These are phyloP conservation scores for Lactarius quietus DNA, from an alignment of 768 basidiomycete genomes.

Conservation along the genomic window DNA sequence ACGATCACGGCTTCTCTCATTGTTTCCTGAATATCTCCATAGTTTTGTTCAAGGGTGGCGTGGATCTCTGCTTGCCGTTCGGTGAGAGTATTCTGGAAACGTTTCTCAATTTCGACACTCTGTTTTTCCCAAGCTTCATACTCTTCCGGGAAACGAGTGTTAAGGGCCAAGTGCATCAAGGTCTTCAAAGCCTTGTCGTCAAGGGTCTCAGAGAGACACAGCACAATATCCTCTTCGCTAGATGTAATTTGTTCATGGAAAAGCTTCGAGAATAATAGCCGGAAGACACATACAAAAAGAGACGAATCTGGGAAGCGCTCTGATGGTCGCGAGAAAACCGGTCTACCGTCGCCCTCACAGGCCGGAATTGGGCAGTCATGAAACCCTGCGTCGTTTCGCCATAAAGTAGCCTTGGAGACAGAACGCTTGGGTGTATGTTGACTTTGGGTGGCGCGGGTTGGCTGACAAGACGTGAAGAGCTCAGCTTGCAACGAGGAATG, in stretches of 20 bases:
- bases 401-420: not conserved
- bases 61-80: not conserved
- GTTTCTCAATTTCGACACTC: not conserved
- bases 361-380: not conserved
- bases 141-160: not conserved
- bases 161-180: not conserved
- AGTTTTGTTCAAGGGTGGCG: not conserved
- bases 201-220: not conserved
- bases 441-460: not conserved
- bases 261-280: not conserved
- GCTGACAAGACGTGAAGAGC: not conserved
- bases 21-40: not conserved
- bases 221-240: not conserved
- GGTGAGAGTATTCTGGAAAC: not conserved
- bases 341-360: not conserved
- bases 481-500: not conserved
- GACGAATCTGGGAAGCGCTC: not conserved
- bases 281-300: not conserved
- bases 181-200: not conserved
- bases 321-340: not conserved
- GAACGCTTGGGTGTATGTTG: not conserved
- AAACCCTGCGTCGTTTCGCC: slow-evolving; percentile 4
- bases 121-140: not conserved
- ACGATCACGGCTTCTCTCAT: not conserved
- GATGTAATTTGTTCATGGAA: not conserved